Evolutionary conservation across 768 basidiomycete genomes (phyloP), one percentile per base, ranked within the genome.

Genomic region (Pleurotus cornucopiae): DNA sequence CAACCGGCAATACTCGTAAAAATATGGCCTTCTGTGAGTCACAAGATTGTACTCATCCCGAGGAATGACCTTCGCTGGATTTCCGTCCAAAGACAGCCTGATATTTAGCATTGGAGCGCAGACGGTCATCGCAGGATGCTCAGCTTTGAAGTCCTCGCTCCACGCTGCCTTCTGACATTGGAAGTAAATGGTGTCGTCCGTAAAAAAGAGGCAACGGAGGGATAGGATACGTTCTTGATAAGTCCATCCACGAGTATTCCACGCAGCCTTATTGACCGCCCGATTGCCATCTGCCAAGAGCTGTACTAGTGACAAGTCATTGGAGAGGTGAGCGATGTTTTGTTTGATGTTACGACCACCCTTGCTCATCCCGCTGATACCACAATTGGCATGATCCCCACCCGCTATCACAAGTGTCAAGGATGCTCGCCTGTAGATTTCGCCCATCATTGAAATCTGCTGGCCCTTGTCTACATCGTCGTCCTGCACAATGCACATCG

Each of bases 401-500:
- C 46, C 21, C 21, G 46, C 46, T 20, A 47, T 14, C 20, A 47
- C 46, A 20, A 47, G 26, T 12, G 46, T 47, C 46, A 47, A 23
- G 14, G 46, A 47, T 23, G 46, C 46, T 14, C 46, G 46, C 49
- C 16, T 12, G 34, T 49, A 49, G 34, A 49, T 49, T 37, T 49
- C 30, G 6, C 49, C 49, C 49, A 49, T 49, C 9, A 30, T 37
- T n/a, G 49, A 25, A 30, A 37, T 37, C 30, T 49, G 25, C 30
- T 49, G 48, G n/a, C 4, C 30, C 48, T 37, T 26, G 30, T 49
- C 48, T 6, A 11, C 48, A n/a, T 26, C 16, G 16, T 25, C 21
- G 20, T 49, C 26, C 30, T 49, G 48, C 11, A 49, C 48, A 49
- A 49, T 49, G 26, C 48, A 49, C 20, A 38, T 14, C 48, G 48